Base-by-base conservation (phyloP, 306 rosid species). In the Dryas octopetala region DNA sequence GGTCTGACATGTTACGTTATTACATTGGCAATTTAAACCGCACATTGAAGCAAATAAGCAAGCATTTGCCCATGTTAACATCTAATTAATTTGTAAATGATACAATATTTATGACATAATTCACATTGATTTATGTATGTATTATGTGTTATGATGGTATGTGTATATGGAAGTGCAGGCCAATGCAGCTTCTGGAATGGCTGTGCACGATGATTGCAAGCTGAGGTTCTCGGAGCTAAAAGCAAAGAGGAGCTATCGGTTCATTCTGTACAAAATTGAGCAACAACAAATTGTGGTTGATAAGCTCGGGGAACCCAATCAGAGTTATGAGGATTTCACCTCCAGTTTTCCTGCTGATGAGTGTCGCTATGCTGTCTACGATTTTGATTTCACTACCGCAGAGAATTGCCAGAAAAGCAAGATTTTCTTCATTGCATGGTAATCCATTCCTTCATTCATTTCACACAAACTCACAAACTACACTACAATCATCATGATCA, bases 331-430 rank as follows among this genome's bases (percentile, higher is more conserved):
- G 0, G 91, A 90, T 66, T 92, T 92, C 78, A 76, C 84, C 58
- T 83, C 91, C 87, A 81, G 91, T 81, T 90, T 92, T 81, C 97
- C 97, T 71, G 69, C 81, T 54, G 79, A 87, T 64, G 96, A 92
- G 86, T 92, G 97, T 61, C 97, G 97, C 40, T 92, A 92, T 73
- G 96, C 93, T 1, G 94, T 92, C 76, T 92, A 67, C 63, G 97
- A 92, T 81, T 90, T 87, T 55, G 89, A 92, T 84, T 92, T 85
- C 92, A 90, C 78, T 12, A 92, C 97, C 7, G 12, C 26, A 3
- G 97, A 92, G 88, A 92, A 92, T 67, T 89, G 91, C 88, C 96
- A 92, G 83, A 92, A 87, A 78, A 92, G 97, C 97, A 92, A 92
- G 92, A 92, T 92, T 79, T 90, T 85, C 93, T 92, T 92, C 84